Evolutionary conservation across 202 grass and related monocot species (phyloP).

Genomic region (Cymbopogon flexuosus): DNA sequence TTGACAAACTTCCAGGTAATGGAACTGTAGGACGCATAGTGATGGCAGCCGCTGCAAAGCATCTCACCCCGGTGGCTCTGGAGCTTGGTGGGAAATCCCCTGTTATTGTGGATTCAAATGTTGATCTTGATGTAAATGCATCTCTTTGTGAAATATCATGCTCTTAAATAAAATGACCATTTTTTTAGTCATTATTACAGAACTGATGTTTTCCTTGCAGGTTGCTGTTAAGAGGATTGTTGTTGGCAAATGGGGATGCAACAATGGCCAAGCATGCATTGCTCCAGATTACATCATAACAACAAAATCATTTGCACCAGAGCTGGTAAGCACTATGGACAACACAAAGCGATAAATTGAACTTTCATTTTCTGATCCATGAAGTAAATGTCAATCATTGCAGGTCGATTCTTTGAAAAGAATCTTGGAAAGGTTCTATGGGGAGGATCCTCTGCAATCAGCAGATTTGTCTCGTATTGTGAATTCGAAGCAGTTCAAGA

Average conservation of each 20-base stretch:
- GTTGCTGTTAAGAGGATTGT: constrained; percentile 63
- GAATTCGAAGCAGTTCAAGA: constrained; percentile 54
- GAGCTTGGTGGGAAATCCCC: constrained; percentile 96
- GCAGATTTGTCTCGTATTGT: constrained; percentile 75
- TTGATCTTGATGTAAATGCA: constrained; percentile 64
- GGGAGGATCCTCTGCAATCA: constrained; percentile 66
- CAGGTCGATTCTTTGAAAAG: constrained; percentile 63
- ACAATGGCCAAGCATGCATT: constrained; percentile 90
- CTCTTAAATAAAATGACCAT: not conserved
- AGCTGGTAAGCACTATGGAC: constrained; percentile 47
- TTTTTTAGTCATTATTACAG: not conserved
- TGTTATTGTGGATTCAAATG: constrained; percentile 68
- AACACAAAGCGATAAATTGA: not conserved
- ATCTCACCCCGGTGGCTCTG: constrained; percentile 76
- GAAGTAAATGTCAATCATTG: not conserved
- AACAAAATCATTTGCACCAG: constrained; percentile 66
- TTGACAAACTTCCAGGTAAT: constrained; percentile 43
- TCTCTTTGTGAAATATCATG: not conserved
- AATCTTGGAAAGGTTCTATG: constrained; percentile 67
- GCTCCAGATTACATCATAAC: constrained; percentile 95
- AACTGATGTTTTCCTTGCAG: constrained; percentile 24
- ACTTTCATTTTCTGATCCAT: constrained; percentile 16
- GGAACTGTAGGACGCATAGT: constrained; percentile 64
- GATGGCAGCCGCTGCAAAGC: constrained; percentile 73
- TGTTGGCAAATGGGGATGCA: constrained; percentile 95